A percentile compares a stretch with the other conserved stretches of the same genome.
These are phyloP conservation scores for Neurospora sp. DNA, from an alignment of 495 filamentous ascomycete genomes.

Conservation along the genomic window DNA sequence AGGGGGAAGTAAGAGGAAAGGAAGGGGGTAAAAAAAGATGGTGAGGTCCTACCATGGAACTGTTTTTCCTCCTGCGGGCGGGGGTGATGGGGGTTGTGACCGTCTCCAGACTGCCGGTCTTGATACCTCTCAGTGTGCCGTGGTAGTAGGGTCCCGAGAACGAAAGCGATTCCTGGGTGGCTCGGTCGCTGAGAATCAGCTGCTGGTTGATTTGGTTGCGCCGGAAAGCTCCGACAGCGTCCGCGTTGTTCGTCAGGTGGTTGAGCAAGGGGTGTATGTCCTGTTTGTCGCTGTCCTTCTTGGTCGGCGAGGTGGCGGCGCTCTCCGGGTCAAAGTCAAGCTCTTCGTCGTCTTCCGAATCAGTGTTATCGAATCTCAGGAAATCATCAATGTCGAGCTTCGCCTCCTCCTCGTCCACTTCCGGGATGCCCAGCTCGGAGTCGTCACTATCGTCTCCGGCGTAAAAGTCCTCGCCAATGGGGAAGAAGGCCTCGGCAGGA, in stretches of 20 bases:
- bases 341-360: slow-evolving; percentile 40
- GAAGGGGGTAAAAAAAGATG: neutral
- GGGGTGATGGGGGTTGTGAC: slow-evolving; percentile 47
- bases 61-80: slow-evolving; percentile 34
- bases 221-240: slow-evolving; percentile 68
- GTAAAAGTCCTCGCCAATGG: slow-evolving; percentile 46
- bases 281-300: slow-evolving; percentile 17
- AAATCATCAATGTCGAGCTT: slow-evolving; percentile 61
- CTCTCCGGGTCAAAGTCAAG: slow-evolving; percentile 27
- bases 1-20: slow-evolving; percentile 2
- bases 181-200: slow-evolving; percentile 50
- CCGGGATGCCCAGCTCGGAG: slow-evolving; percentile 34
- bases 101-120: slow-evolving; percentile 41
- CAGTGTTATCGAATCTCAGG: slow-evolving; percentile 53
- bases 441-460: slow-evolving; percentile 21
- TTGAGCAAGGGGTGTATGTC: slow-evolving; percentile 41
- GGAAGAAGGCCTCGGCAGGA: slow-evolving; percentile 69
- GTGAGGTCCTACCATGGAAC: slow-evolving; percentile 8
- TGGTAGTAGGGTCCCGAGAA: slow-evolving; percentile 42
- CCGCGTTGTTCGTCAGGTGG: slow-evolving; percentile 53
- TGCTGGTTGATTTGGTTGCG: slow-evolving; percentile 67
- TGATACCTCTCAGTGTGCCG: slow-evolving; percentile 44
- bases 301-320: slow-evolving; percentile 41
- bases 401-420: slow-evolving; percentile 55
- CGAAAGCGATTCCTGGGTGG: slow-evolving; percentile 41